Evolutionary conservation across 2,329 filamentous ascomycete genomes (phyloP).

Genomic region (Colletotrichum agaves): DNA sequence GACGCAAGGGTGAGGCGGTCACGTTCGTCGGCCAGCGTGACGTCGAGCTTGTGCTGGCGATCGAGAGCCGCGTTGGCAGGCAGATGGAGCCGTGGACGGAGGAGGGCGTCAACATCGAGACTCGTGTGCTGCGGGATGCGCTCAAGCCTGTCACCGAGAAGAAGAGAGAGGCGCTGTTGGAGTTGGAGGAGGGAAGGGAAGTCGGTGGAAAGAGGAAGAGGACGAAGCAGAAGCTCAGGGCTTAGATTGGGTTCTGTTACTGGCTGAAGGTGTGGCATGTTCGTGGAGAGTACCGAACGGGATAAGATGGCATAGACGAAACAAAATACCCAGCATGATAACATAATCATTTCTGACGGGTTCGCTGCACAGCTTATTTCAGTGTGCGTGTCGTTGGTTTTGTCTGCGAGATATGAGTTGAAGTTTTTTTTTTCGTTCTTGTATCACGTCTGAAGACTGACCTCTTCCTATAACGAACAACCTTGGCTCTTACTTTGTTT

Average conservation of each 20-base stretch:
- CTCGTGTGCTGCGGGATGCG: slow-evolving; percentile 83
- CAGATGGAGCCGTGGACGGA: slow-evolving; percentile 88
- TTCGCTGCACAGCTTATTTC: too few relatives aligned
- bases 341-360: neutral
- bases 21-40: slow-evolving; percentile 94
- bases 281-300: neutral
- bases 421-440: too few relatives aligned
- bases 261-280: neutral
- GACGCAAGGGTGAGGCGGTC: slow-evolving; percentile 82
- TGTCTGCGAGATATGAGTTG: too few relatives aligned
- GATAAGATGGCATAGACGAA: slow-evolving; percentile 20
- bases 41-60: slow-evolving; percentile 88
- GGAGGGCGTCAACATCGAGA: slow-evolving; percentile 94
- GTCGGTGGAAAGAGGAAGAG: slow-evolving; percentile 85
- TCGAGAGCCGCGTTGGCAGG: slow-evolving; percentile 83
- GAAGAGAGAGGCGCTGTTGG: slow-evolving; percentile 89
- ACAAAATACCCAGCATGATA: slow-evolving; percentile 18
- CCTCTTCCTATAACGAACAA: too few relatives aligned
- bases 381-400: too few relatives aligned
- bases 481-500: too few relatives aligned
- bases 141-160: slow-evolving; percentile 94
- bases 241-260: neutral
- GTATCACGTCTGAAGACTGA: too few relatives aligned
- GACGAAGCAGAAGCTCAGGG: slow-evolving; percentile 64
- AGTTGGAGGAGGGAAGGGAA: slow-evolving; percentile 92